Base-by-base conservation (phyloP, 139 green algal genomes). In the Chlorella vulgaris region DNA sequence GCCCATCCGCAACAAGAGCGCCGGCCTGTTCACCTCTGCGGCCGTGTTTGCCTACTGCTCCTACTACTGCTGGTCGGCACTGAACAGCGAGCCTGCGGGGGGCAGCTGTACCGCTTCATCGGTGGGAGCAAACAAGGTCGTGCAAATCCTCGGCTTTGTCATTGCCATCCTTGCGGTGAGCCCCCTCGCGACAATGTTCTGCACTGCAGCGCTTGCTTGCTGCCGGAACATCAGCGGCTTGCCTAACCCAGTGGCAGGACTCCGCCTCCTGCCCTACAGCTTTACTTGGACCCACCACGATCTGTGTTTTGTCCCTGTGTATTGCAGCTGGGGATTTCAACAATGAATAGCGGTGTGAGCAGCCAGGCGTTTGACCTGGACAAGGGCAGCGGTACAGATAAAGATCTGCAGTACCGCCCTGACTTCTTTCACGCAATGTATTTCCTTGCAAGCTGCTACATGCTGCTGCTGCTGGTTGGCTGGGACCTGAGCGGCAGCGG, bases 391-490 rank as follows among this genome's bases (percentile, higher is more conserved):
- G 31, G 22, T 18, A 75, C 78, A 39, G 80, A 71, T 3, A 83
- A 92, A 19, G 81, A 88, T 61, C 69, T 96, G 66, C 38, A 24
- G 33, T 78, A 93, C 83, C 83, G 91, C 13, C 89, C 90, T 2
- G 91, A 95, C 78, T 92, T 96, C 69, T 97, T 95, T 87, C 93
- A 97, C 78, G 10, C 90, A 13, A 87, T 93, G 29, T 95, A 92
- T 82, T 76, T 83, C 8, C 82, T 95, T 47, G 93, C 89, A 0
- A 88, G 86, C 3, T 69, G 74, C 39, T 69, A 70, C 58, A 70
- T 69, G 74, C 50, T 58, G 33, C 66, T 80, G 74, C 58, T 80
- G 38, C 33, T 80, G 21, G 39, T 70, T 28, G 66, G 85, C 31
- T 95, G 92, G 92, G 76, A 87, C 55, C 78, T 93, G 33, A 50